Evolutionary conservation across 2,329 filamentous ascomycete species (phyloP), one percentile per base, ranked within the genome.

Genomic region (Volutella citrinella): DNA sequence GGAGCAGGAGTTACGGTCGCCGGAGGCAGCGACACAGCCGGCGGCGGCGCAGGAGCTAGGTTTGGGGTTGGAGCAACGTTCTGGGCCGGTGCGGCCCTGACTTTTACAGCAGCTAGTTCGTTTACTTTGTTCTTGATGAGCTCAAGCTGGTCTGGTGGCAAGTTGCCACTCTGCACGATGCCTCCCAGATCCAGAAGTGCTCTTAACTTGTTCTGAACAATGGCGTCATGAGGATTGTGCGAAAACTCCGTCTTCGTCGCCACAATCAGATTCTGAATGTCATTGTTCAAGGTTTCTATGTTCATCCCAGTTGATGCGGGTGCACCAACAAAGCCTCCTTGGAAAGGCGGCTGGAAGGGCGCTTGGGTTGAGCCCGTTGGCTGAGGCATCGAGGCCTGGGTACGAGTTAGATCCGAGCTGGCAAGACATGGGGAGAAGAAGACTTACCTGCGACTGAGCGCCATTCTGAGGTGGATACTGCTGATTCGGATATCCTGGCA

Each of bases 91-190:
- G 61, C 50, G 32, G 71, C 70, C 61, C 70, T 73, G 61, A 79
- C 69, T 56, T 74, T 75, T 77, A 76, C 65, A 71, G 79, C 56
- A 62, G 61, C 77, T 61, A 95, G 76, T 62, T 82, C 80, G 61
- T 84, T 80, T 63, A 96, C 82, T 75, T 93, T 87, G 59, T 84
- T 82, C 64, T 84, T 87, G 64, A 95, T 85, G 60, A 85, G 78
- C 64, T 85, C 80, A 58, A 95, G 75, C 67, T 95, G 86, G 55
- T 90, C 82, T 52, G 81, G 80, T 40, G 83, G 83, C 59, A 95
- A 72, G 56, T 82, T 81, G 62, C 88, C 84, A 50, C 74, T 82
- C 60, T 86, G 80, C 56, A 96, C 70, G 49, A 74, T 80, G 40
- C 51, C 54, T 67, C 95, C 87, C 46, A 97, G 76, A 62, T 93